phyloP scores from a whole-genome alignment of 139 green algal genomes.

The Mychonastes homosphaera region DNA sequence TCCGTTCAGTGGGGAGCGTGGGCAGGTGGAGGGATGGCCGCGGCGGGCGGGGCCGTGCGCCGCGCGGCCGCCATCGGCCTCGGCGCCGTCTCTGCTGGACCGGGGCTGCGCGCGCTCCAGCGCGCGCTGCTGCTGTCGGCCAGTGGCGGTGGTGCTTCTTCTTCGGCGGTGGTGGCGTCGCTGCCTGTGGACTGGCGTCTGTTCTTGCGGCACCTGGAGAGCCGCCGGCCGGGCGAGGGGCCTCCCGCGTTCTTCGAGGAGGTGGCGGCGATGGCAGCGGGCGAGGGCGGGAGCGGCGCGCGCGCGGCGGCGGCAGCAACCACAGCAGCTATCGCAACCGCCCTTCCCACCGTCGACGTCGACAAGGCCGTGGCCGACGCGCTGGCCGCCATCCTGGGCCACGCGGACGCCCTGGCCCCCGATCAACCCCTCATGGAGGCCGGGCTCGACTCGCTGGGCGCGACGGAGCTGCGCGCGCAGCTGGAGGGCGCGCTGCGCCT shows the following conservation, averaged over 20 bases:
- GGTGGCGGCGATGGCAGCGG: background rate
- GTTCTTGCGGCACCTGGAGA: conserved; percentile 13
- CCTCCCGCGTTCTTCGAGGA: background rate
- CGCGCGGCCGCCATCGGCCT: conserved; percentile 48
- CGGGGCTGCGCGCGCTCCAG: conserved; percentile 34
- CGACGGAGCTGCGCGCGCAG: conserved; percentile 44
- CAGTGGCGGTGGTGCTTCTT: too few species aligned
- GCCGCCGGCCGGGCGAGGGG: too few species aligned
- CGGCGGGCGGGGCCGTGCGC: conserved; percentile 23
- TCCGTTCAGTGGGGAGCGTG: conserved; percentile 74
- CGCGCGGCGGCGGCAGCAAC: too few species aligned
- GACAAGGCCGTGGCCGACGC: conserved; percentile 14
- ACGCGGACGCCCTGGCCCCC: background rate
- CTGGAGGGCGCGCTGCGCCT: conserved; percentile 37
- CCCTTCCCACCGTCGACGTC: conserved; percentile 16
- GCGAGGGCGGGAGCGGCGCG: too few species aligned
- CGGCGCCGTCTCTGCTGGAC: conserved; percentile 30
- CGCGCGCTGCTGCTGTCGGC: background rate
- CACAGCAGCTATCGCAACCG: too few species aligned
- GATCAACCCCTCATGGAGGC: conserved; percentile 42
- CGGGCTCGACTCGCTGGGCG: conserved; percentile 47
- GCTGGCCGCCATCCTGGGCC: conserved; percentile 11
- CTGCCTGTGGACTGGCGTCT: conserved; percentile 24
- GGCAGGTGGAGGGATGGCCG: conserved; percentile 47
- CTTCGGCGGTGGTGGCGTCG: conserved; percentile 16